Evolutionary conservation across 2,329 filamentous ascomycete genomes (phyloP).

Genomic region (Fusarium pseudonygamai): DNA sequence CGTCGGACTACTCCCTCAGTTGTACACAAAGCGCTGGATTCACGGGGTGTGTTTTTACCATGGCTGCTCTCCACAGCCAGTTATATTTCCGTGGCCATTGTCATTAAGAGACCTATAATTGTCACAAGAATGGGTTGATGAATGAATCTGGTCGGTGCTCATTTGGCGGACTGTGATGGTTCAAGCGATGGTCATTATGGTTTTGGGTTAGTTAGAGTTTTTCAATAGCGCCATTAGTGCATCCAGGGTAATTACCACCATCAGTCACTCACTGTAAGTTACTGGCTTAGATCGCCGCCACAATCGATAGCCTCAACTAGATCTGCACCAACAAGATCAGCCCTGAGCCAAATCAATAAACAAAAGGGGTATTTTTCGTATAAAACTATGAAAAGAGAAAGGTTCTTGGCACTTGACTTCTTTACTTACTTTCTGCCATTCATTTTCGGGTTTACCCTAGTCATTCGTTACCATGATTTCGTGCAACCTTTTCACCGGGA

Average conservation of each 20-base stretch:
- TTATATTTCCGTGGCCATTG: background rate
- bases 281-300: background rate
- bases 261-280: rapidly evolving
- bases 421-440: background rate
- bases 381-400: background rate
- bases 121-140: no score
- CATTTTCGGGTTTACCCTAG: background rate
- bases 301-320: background rate
- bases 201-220: rapidly evolving
- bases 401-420: background rate
- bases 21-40: background rate
- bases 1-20: rapidly evolving
- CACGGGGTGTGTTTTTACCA: background rate
- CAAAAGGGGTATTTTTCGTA: background rate
- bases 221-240: background rate
- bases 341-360: background rate
- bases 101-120: background rate
- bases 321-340: background rate
- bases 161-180: no score
- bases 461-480: background rate
- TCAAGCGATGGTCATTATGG: no score
- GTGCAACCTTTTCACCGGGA: background rate
- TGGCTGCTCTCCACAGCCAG: rapidly evolving
- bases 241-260: background rate
- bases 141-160: no score